These are phyloP conservation scores for Pleurozium schreberi DNA, from an alignment of 225 moss, liverwort and hornwort species.

Conservation along the genomic window DNA sequence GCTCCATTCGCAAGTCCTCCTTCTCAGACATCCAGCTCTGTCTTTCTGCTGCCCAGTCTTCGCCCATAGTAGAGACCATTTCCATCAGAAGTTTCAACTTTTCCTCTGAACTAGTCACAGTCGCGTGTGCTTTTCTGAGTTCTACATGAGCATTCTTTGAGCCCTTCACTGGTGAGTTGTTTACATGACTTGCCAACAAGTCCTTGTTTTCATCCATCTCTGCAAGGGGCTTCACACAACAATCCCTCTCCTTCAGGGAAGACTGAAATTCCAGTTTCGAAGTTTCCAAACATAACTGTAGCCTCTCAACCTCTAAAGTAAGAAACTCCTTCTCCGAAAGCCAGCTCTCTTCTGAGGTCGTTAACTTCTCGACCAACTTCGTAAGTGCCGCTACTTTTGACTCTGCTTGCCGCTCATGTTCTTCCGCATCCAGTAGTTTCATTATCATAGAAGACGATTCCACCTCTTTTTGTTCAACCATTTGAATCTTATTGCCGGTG, in stretches of 20 bases:
- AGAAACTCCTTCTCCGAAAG: constrained; percentile 9
- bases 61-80: constrained; percentile 34
- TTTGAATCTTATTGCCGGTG: not conserved
- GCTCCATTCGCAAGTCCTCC: constrained; percentile 30
- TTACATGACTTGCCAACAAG: constrained; percentile 21
- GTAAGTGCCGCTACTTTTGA: constrained; percentile 15
- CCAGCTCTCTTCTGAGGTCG: constrained; percentile 22
- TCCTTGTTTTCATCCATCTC: constrained; percentile 7
- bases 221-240: not conserved
- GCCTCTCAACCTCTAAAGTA: constrained; percentile 11
- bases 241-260: not conserved
- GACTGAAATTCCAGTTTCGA: constrained; percentile 7
- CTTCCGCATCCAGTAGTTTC: constrained; percentile 8
- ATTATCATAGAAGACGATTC: constrained; percentile 6
- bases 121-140: constrained; percentile 7
- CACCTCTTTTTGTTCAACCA: constrained; percentile 6
- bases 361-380: constrained; percentile 16
- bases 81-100: constrained; percentile 32
- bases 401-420: constrained; percentile 9
- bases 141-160: not conserved
- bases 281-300: constrained; percentile 13
- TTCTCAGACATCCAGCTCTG: constrained; percentile 32
- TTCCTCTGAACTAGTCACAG: constrained; percentile 19
- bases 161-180: not conserved
- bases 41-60: constrained; percentile 38